Percentiles rank a stretch among this genome's conserved stretches.
Conservation (phyloP, 371 early-diverging fungal species). For the Mucor saturninus region DNA sequence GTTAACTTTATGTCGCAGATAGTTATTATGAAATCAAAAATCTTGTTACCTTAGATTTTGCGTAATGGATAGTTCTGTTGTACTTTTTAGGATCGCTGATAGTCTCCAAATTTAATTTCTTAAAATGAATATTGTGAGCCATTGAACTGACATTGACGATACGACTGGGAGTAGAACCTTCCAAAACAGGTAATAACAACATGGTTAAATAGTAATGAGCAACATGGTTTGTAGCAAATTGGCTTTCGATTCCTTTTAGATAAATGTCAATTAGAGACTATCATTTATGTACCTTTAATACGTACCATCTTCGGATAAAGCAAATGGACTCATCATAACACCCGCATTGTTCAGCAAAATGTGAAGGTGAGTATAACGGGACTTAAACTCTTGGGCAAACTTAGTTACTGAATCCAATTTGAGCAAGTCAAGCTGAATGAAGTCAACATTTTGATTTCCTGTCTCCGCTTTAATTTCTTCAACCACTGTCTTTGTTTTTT, state of each 20-base stretch:
- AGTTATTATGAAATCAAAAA: neutral
- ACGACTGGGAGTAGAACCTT: slow-evolving; percentile 55
- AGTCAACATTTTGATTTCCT: slow-evolving; percentile 54
- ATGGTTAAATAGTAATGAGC: slow-evolving; percentile 77
- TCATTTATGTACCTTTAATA: neutral
- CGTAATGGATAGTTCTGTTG: slow-evolving; percentile 10
- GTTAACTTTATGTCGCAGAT: neutral
- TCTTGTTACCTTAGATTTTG: neutral
- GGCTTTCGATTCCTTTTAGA: slow-evolving; percentile 30
- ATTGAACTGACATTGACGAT: slow-evolving; percentile 61
- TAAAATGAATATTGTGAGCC: slow-evolving; percentile 40
- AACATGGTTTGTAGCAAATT: slow-evolving; percentile 71
- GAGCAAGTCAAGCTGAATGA: slow-evolving; percentile 63
- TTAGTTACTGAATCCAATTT: slow-evolving; percentile 54
- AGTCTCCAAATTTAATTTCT: slow-evolving; percentile 32
- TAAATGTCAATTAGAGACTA: neutral
- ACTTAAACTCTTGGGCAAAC: slow-evolving; percentile 60
- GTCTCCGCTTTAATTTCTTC: slow-evolving; percentile 59
- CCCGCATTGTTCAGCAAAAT: slow-evolving; percentile 74
- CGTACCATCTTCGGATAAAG: slow-evolving; percentile 64
- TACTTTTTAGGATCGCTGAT: slow-evolving; percentile 51
- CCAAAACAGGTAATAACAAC: slow-evolving; percentile 65
- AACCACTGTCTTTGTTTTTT: slow-evolving; percentile 51
- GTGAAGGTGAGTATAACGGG: slow-evolving; percentile 53
- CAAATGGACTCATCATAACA: slow-evolving; percentile 71